phyloP scores from a whole-genome alignment of 306 rosid genomes.

The Inga laurina region DNA sequence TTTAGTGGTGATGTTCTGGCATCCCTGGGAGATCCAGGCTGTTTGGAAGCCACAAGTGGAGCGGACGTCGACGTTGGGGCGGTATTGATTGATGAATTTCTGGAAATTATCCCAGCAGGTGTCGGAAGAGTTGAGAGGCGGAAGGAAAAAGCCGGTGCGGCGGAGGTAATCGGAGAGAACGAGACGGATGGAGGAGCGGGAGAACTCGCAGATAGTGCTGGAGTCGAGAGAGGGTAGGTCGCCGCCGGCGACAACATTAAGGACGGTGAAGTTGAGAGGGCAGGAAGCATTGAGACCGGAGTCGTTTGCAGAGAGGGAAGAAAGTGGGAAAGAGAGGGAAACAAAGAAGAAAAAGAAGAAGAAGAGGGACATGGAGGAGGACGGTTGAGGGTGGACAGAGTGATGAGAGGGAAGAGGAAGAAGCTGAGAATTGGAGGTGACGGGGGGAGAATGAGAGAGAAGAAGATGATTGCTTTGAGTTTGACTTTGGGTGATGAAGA shows the following conservation, averaged over 20 bases:
- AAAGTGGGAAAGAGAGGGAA: background rate
- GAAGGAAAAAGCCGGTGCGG: constrained; percentile 50
- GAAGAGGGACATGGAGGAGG: constrained; percentile 28
- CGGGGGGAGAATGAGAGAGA: background rate
- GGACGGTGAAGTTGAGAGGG: constrained; percentile 79
- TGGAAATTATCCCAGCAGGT: constrained; percentile 38
- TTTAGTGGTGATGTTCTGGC: constrained; percentile 69
- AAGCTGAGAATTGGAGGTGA: background rate
- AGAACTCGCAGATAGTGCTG: constrained; percentile 48
- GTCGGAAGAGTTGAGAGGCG: constrained; percentile 37
- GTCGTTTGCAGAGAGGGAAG: constrained; percentile 20
- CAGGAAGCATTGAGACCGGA: constrained; percentile 35
- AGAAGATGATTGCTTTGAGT: background rate
- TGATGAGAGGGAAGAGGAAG: background rate
- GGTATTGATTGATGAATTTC: constrained; percentile 24
- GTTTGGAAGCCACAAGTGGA: constrained; percentile 38
- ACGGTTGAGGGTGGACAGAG: background rate
- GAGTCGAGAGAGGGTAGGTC: constrained; percentile 11
- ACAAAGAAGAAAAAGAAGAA: background rate
- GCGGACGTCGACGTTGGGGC: constrained; percentile 17
- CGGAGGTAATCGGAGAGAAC: constrained; percentile 65
- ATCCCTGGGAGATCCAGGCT: constrained; percentile 60
- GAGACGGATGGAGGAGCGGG: constrained; percentile 65
- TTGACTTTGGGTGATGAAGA: background rate
- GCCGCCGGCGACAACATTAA: constrained; percentile 40